Evolutionary conservation across 2,329 filamentous ascomycete genomes (phyloP), one percentile per base, ranked within the genome.

Genomic region (Curvularia hawaiiensis): DNA sequence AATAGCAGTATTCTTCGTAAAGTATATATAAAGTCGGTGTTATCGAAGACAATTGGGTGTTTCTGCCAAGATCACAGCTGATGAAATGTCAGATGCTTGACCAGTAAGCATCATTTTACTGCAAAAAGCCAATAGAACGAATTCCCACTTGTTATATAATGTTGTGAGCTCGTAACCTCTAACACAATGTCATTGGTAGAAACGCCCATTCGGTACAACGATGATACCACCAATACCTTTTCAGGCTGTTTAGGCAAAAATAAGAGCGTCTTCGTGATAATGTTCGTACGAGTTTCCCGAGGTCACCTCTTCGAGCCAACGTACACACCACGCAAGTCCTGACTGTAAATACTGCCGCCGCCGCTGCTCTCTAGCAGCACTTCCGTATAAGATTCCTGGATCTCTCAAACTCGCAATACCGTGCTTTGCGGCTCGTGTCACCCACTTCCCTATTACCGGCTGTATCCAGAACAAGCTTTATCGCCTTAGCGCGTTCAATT

Each of bases 221-320:
- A 12, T 31, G 18, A 31, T 47, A 33, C 35, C 16, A 10, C 35
- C 35, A n/a, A 7, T 38, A 28, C 22, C 43, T 47, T 28, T 52
- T 43, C 46, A 49, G 39, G 44, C 39, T 54, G 46, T 49, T 54
- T 52, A 54, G 55, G 55, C 55, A 50, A 33, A 58, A 54, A 31
- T 48, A 24, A 44, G 38, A 40, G 39, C 7, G 3, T 16, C 24
- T 41, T 45, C 50, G 40, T 52, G 50, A 26, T 20, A 38, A 52
- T 52, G 49, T 38, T 52, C 16, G 39, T 9, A 12, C 50, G 31
- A 44, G 22, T 22, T 45, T 52, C 28, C 40, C 40, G 30, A 44
- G 30, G 30, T 28, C 12, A 47, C 12, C 44, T 33, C 28, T 20
- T 28, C n/a, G 24, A 45, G n/a, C 26, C n/a, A 30, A 45, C 5